These are phyloP conservation scores for Boletus vermiculosoides DNA, from an alignment of 768 basidiomycete species.

Conservation along the genomic window DNA sequence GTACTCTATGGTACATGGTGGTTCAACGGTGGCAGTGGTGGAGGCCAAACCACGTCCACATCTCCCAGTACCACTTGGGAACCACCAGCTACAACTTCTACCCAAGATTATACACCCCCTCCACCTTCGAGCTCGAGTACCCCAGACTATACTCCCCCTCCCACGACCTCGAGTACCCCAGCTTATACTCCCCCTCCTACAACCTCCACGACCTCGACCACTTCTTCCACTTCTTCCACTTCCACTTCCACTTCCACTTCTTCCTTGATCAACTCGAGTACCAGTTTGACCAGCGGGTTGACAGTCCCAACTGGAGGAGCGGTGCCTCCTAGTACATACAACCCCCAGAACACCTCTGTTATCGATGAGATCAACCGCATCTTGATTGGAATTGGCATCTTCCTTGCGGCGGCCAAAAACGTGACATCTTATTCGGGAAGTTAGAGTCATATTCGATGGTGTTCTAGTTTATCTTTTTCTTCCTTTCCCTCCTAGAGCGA, in stretches of 20 bases:
- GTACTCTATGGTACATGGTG: slow-evolving; percentile 64
- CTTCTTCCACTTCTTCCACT: background rate
- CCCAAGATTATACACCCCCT: slow-evolving; percentile 17
- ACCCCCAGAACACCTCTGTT: slow-evolving; percentile 35
- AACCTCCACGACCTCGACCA: slow-evolving; percentile 28
- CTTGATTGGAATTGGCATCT: slow-evolving; percentile 35
- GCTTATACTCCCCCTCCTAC: slow-evolving; percentile 16
- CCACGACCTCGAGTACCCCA: slow-evolving; percentile 25
- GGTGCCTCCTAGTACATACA: slow-evolving; percentile 31
- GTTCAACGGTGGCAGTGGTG: slow-evolving; percentile 41
- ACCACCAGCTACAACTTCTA: slow-evolving; percentile 22
- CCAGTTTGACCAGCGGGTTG: slow-evolving; percentile 27
- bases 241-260: slow-evolving; percentile 25
- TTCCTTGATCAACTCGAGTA: slow-evolving; percentile 16
- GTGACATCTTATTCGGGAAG: background rate
- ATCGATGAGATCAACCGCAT: slow-evolving; percentile 38
- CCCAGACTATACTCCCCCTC: slow-evolving; percentile 17
- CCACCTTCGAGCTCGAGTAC: slow-evolving; percentile 16
- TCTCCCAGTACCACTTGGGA: slow-evolving; percentile 21
- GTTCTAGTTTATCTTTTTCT: background rate
- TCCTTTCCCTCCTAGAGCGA: slow-evolving; percentile 7
- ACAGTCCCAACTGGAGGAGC: slow-evolving; percentile 20
- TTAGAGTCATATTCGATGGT: background rate
- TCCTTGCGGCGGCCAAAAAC: slow-evolving; percentile 8
- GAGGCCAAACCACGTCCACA: slow-evolving; percentile 5